These are phyloP conservation scores for Colletotrichum lini DNA, from an alignment of 2,329 filamentous ascomycete species.

Conservation along the genomic window DNA sequence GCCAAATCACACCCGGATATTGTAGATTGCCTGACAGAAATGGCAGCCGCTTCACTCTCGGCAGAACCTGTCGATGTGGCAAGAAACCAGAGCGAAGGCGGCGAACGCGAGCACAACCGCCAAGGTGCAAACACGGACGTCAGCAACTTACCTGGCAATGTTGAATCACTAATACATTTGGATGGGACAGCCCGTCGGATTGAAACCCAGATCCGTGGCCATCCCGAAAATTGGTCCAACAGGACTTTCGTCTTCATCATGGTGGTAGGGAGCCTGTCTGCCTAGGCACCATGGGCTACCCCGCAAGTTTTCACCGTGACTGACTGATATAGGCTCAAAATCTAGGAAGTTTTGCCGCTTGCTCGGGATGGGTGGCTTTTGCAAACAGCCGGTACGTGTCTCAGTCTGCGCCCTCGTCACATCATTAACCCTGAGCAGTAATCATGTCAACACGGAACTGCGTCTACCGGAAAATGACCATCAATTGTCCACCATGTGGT, in stretches of 20 bases:
- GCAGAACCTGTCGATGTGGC: no score
- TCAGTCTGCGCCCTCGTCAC: not conserved
- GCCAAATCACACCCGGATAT: not conserved
- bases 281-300: no score
- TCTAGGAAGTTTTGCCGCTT: conserved; percentile 43
- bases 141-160: not conserved
- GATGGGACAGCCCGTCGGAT: not conserved
- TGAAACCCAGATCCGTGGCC: not conserved
- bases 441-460: conserved; percentile 52
- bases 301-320: not conserved
- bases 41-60: not conserved
- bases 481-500: conserved; percentile 55
- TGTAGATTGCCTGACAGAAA: not conserved
- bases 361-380: conserved; percentile 54
- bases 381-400: conserved; percentile 52
- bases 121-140: no score
- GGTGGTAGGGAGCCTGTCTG: not conserved
- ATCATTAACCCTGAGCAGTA: conserved; percentile 38
- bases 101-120: no score
- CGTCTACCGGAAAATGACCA: conserved; percentile 50
- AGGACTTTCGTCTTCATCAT: not conserved
- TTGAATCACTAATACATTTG: not conserved
- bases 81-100: not conserved
- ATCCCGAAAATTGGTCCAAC: not conserved
- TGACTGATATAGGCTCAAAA: conserved; percentile 7